Evolutionary conservation across 257 asterid species (phyloP).

Genomic region (Rehmannia glutinosa): DNA sequence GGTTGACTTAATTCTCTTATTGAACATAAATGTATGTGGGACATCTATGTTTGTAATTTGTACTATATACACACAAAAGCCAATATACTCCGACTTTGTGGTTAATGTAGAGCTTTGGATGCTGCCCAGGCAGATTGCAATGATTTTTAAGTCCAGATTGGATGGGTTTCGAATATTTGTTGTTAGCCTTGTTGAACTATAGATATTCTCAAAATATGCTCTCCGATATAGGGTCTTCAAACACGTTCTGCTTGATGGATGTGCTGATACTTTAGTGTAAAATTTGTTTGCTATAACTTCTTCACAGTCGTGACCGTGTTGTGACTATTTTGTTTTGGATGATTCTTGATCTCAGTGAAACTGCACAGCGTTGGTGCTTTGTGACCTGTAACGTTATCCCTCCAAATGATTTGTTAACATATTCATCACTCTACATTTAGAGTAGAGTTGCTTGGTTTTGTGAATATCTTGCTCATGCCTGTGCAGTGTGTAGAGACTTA

Average conservation of each 20-base stretch:
- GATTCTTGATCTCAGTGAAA: too few relatives aligned
- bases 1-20: neutral
- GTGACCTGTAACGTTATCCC: too few relatives aligned
- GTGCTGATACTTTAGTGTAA: too few relatives aligned
- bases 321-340: too few relatives aligned
- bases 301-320: too few relatives aligned
- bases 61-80: neutral
- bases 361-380: too few relatives aligned
- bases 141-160: neutral
- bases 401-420: neutral
- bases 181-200: constrained; percentile 4
- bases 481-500: neutral
- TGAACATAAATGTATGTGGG: neutral
- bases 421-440: too few relatives aligned
- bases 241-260: too few relatives aligned
- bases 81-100: neutral
- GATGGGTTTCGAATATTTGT: neutral
- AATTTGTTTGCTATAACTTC: too few relatives aligned
- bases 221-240: too few relatives aligned
- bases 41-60: neutral
- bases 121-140: neutral
- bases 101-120: neutral
- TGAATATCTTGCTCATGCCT: neutral
- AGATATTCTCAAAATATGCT: too few relatives aligned
- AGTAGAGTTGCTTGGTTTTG: too few relatives aligned